Evolutionary conservation across 2,329 filamentous ascomycete genomes (phyloP), one percentile per base, ranked within the genome.

Genomic region (Aspergillus fumigatus): DNA sequence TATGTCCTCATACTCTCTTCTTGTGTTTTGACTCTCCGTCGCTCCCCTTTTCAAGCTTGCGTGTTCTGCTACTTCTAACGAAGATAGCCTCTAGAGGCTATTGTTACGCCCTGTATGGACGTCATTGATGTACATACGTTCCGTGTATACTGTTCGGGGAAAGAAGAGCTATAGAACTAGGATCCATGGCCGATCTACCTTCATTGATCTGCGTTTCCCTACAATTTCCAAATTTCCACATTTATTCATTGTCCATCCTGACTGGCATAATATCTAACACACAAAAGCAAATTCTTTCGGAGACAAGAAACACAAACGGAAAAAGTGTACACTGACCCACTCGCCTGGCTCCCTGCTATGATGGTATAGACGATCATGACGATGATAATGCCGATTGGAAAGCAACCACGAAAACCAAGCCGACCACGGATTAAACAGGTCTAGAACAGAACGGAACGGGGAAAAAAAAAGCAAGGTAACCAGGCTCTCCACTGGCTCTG

Each of bases 311-410:
- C n/a, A 27, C 50, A 53, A 51, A 53, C 38, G 50, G 47, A 57
- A 57, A 52, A 58, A 60, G n/a, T 55, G 60, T 50, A 62, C 54
- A 56, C 49, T 57, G 54, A 62, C 62, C 60, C 57, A 61, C 63
- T 66, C 64, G 64, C 64, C 64, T 61, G 55, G 64, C 64, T 62
- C 64, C 64, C 62, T 66, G 64, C 64, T 66, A 66, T 65, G 64
- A 62, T 65, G 63, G 63, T 65, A 65, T 65, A 65, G 26, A 40
- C 57, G 51, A 59, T 50, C 56, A 60, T 57, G 53, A 57, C 55
- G 58, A 57, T 56, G 58, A 57, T 62, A 58, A 61, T 62, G 60
- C 60, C 55, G 55, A 57, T 59, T 53, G 55, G 50, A 64, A 59
- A 59, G 61, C 58, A 58, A 62, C 45, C 56, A 60, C 56, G 55